These are phyloP conservation scores for Penicillium maclennaniae DNA, from an alignment of 495 filamentous ascomycete species.

Conservation along the genomic window DNA sequence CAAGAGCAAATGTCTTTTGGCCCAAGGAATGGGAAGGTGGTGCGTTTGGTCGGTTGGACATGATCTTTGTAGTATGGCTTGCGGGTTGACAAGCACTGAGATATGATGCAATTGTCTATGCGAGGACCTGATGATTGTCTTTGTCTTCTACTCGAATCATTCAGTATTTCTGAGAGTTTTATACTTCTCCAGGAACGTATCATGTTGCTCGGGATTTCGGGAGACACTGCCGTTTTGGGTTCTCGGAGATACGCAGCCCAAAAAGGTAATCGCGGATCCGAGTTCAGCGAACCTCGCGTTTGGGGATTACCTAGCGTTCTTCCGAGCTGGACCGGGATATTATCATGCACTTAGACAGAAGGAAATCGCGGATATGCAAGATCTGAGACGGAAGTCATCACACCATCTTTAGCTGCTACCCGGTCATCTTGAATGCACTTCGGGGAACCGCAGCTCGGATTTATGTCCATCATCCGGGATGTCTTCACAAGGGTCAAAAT, in stretches of 20 bases:
- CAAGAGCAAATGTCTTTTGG: neutral
- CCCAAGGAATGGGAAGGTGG: neutral
- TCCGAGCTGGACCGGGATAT: neutral
- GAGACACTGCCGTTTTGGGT: neutral
- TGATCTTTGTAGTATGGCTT: neutral
- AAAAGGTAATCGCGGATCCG: neutral
- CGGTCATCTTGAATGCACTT: no score
- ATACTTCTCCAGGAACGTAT: neutral
- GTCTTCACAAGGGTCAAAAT: no score
- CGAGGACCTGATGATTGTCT: neutral
- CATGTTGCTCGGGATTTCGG: neutral
- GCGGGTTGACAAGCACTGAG: neutral
- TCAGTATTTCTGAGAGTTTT: neutral
- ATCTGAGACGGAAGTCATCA: no score
- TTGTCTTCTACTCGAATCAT: neutral
- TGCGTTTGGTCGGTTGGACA: neutral
- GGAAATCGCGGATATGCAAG: no score
- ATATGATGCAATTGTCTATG: neutral
- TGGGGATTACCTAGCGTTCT: neutral
- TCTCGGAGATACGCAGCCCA: neutral
- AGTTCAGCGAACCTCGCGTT: neutral
- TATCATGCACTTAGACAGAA: no score
- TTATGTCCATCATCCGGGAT: no score
- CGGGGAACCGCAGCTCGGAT: no score
- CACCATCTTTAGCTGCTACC: no score